These are phyloP conservation scores for Boletus subparvulus DNA, from an alignment of 768 basidiomycete genomes.

Conservation along the genomic window DNA sequence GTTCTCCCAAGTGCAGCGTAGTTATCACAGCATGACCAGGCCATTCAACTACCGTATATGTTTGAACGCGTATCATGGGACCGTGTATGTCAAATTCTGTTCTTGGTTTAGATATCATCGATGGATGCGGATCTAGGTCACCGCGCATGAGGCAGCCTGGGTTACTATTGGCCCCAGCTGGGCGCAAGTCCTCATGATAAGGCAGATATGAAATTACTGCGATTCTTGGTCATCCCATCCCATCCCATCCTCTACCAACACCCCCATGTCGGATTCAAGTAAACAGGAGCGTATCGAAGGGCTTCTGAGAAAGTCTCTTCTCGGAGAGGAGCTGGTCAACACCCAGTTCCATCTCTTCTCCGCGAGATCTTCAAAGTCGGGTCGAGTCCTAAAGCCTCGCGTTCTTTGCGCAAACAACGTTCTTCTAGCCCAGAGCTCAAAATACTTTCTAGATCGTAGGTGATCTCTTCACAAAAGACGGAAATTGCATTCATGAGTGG, in stretches of 20 bases:
- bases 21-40: too few relatives aligned
- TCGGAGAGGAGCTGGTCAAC: conserved; percentile 31
- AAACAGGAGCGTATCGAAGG: conserved; percentile 19
- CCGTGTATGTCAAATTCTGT: neutral
- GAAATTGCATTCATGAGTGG: neutral
- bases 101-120: too few relatives aligned
- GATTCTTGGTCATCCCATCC: too few relatives aligned
- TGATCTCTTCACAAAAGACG: neutral
- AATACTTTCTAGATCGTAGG: conserved; percentile 31
- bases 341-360: conserved; percentile 34
- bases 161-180: too few relatives aligned
- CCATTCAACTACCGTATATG: too few relatives aligned
- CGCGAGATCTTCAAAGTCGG: conserved; percentile 10
- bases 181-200: too few relatives aligned
- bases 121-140: too few relatives aligned
- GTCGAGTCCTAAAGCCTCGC: conserved; percentile 19
- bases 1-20: too few relatives aligned
- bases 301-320: conserved; percentile 24
- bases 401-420: conserved; percentile 29
- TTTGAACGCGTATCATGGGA: too few relatives aligned
- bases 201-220: too few relatives aligned
- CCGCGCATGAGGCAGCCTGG: too few relatives aligned
- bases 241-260: too few relatives aligned
- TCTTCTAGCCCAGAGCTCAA: conserved; percentile 25
- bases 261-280: neutral